Evolutionary conservation across 257 asterid genomes (phyloP).

Genomic region (Eucommia ulmoides): DNA sequence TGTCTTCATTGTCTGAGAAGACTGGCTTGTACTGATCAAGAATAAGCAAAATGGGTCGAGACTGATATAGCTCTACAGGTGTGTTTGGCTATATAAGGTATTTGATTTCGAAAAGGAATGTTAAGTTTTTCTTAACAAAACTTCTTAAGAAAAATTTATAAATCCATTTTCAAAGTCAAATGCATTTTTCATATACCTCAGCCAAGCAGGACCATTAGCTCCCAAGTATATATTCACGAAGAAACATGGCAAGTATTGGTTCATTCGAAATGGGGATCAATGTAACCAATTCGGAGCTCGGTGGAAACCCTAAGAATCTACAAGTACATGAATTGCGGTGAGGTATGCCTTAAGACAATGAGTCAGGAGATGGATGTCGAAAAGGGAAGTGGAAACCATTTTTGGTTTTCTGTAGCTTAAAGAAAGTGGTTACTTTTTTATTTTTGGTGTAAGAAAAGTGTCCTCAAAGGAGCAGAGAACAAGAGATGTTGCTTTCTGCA

Average conservation of each 20-base stretch:
- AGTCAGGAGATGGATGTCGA: constrained; percentile 11
- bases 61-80: constrained; percentile 7
- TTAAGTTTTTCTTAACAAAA: no score
- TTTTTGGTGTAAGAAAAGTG: no score
- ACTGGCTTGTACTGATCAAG: constrained; percentile 24
- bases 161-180: constrained; percentile 18
- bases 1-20: constrained; percentile 39
- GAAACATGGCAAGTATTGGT: constrained; percentile 47
- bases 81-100: not conserved
- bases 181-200: constrained; percentile 17
- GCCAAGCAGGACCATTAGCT: constrained; percentile 8
- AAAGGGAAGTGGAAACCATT: not conserved
- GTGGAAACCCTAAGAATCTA: constrained; percentile 23
- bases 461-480: no score
- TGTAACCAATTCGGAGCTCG: constrained; percentile 28
- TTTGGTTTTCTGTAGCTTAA: constrained; percentile 8
- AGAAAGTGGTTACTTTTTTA: not conserved
- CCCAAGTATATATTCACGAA: constrained; percentile 19
- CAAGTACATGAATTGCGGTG: no score
- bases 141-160: no score
- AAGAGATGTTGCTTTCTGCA: no score
- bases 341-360: constrained; percentile 18
- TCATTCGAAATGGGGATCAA: constrained; percentile 83
- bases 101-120: no score
- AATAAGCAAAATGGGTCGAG: constrained; percentile 9